These are phyloP conservation scores for Dictyostelium capitatum DNA, from an alignment of 78 protist genomes.

Conservation along the genomic window DNA sequence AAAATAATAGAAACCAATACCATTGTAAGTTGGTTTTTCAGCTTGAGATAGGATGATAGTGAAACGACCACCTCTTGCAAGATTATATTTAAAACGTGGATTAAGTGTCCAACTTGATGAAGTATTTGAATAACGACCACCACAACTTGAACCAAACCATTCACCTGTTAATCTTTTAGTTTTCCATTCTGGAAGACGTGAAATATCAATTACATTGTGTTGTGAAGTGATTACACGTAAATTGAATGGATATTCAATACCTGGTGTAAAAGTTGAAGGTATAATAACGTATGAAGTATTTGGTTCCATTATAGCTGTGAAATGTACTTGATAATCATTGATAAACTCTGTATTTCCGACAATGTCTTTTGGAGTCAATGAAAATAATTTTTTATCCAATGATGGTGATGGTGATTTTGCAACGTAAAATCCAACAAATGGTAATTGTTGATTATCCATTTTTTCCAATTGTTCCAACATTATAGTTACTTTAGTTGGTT, in stretches of 20 bases:
- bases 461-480: conserved; percentile 72
- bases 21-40: conserved; percentile 46
- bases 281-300: conserved; percentile 18
- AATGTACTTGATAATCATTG: conserved; percentile 74
- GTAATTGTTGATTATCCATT: conserved; percentile 22
- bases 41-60: conserved; percentile 48
- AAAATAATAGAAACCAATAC: conserved; percentile 78
- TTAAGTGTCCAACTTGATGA: conserved; percentile 43
- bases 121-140: conserved; percentile 71
- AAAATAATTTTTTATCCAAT: conserved; percentile 9
- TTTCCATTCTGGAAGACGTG: conserved; percentile 42
- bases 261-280: conserved; percentile 58
- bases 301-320: conserved; percentile 37
- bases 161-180: conserved; percentile 36
- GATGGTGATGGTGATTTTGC: conserved; percentile 22
- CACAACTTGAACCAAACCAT: conserved; percentile 62
- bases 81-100: conserved; percentile 62
- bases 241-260: conserved; percentile 43
- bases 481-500: conserved; percentile 34
- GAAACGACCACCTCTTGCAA: conserved; percentile 57
- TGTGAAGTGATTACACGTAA: conserved; percentile 36
- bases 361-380: conserved; percentile 63
- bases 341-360: conserved; percentile 80
- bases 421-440: conserved; percentile 70
- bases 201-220: background rate